These are phyloP conservation scores for Lactarius sp. DNA, from an alignment of 768 basidiomycete species.

Conservation along the genomic window DNA sequence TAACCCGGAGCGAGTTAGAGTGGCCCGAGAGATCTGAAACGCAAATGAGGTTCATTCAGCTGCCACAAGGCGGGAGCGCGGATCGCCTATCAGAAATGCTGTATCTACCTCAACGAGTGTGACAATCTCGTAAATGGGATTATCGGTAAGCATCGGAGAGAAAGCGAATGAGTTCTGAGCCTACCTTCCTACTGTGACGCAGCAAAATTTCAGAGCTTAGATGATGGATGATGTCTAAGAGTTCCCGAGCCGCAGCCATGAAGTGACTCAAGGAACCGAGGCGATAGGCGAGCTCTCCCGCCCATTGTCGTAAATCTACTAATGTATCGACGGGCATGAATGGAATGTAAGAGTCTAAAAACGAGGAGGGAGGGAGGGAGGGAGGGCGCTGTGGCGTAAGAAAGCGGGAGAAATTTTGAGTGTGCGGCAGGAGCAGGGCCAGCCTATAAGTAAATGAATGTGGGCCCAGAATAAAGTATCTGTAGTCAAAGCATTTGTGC, in stretches of 20 bases:
- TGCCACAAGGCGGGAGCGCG: conserved; percentile 9
- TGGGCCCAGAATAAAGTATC: conserved; percentile 17
- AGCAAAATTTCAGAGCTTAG: conserved; percentile 21
- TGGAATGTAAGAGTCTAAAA: neutral
- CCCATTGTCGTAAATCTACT: conserved; percentile 24
- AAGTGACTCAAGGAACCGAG: conserved; percentile 22
- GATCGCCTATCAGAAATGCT: conserved; percentile 4
- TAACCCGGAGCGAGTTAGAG: conserved; percentile 23
- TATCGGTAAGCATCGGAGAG: conserved; percentile 7
- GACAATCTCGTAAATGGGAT: conserved; percentile 20
- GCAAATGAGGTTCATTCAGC: conserved; percentile 13
- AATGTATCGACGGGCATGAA: conserved; percentile 20
- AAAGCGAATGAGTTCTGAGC: neutral
- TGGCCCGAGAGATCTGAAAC: conserved; percentile 25
- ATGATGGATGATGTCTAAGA: conserved; percentile 18
- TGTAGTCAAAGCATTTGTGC: conserved; percentile 20
- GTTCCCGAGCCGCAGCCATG: conserved; percentile 24
- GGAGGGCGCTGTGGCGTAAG: conserved; percentile 14
- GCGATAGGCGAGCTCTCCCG: conserved; percentile 23
- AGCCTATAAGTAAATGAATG: conserved; percentile 22
- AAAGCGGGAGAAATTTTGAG: conserved; percentile 13
- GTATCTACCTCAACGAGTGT: conserved; percentile 26
- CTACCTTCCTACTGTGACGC: conserved; percentile 25
- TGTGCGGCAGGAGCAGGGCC: conserved; percentile 14
- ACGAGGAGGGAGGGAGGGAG: conserved; percentile 12